Evolutionary conservation across 2,329 filamentous ascomycete genomes (phyloP).

Genomic region (Trichoderma aggressivum): DNA sequence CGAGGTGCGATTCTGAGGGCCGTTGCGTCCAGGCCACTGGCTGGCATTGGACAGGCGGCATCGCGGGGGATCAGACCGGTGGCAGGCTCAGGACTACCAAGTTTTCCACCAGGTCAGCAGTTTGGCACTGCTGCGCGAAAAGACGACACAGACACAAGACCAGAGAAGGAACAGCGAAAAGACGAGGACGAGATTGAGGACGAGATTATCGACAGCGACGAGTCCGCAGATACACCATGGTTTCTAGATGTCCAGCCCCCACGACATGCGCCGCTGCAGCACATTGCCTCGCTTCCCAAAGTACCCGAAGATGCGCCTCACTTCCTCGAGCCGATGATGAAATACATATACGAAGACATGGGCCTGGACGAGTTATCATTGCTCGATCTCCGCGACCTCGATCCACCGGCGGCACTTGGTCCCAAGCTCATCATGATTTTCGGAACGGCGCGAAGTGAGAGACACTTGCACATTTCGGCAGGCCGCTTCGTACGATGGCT

Average conservation of each 20-base stretch:
- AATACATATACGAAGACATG: conserved; percentile 78
- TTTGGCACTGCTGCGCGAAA: not conserved
- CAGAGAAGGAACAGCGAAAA: not conserved
- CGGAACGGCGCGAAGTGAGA: conserved; percentile 85
- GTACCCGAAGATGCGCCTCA: conserved; percentile 65
- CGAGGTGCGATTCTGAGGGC: conserved; percentile 31
- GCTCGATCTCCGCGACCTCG: conserved; percentile 77
- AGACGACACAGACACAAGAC: not conserved
- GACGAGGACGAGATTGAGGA: conserved; percentile 13
- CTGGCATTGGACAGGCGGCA: conserved; percentile 26
- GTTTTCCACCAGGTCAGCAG: conserved; percentile 24
- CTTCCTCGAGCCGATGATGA: conserved; percentile 67
- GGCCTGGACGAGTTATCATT: conserved; percentile 79
- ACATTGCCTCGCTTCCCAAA: conserved; percentile 48
- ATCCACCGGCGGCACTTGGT: conserved; percentile 83
- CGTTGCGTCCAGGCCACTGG: conserved; percentile 25
- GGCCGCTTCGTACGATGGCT: conserved; percentile 88
- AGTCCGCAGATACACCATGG: conserved; percentile 62
- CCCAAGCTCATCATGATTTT: conserved; percentile 90
- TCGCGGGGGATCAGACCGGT: conserved; percentile 22
- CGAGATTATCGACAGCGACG: conserved; percentile 24
- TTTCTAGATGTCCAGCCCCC: conserved; percentile 74
- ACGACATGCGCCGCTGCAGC: conserved; percentile 47
- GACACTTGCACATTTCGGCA: conserved; percentile 86
- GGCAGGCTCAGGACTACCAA: conserved; percentile 24